Evolutionary conservation across 331 rosid species (phyloP), one percentile per base, ranked within the genome.

Genomic region (Phaseolus coccineus): DNA sequence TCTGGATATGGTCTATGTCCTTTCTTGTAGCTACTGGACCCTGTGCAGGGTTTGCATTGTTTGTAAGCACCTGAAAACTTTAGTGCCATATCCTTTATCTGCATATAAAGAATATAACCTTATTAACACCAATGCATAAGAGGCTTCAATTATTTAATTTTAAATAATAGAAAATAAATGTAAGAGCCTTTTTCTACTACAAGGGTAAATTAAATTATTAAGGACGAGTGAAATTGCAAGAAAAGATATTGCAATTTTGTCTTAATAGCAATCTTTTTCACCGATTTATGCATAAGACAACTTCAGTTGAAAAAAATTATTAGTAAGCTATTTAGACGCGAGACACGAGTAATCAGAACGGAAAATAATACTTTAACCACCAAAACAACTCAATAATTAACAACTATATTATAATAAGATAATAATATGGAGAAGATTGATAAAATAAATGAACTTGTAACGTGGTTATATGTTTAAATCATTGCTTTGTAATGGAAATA

Each of bases 71-170:
- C 97, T 15, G 94, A 91, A 57, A 95, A 76, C 89, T 93, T 95
- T 75, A 95, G 79, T 37, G 94, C 97, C 93, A 95, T 93, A 24
- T 88, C 97, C 86, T 95, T 95, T 56, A 91, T 93, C 99, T 95
- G 90, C 87, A 81, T 42, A 61, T 35, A 78, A 25, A 67, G 27
- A 69, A 71, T 15, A 10, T 31, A 71, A 55, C 27, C 64, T 24
- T 42, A 7, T 28, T 8, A 46, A 31, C 44, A 46, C 24, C 14
- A 76, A 39, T 48, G 44, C 7, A 48, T 37, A 55, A 51, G 14
- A 77, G 53, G 74, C 37, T 76, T 47, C 8, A 14, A 35, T 58
- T 44, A 67, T 28, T 61, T 22, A 31, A 28, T 30, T 59, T 40
- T 13, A 52, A 53, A 71, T 37, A 22, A 71, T 27, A 53, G 11